These are phyloP conservation scores for Trichoderma sp. DNA, from an alignment of 2,329 filamentous ascomycete species.

Conservation along the genomic window DNA sequence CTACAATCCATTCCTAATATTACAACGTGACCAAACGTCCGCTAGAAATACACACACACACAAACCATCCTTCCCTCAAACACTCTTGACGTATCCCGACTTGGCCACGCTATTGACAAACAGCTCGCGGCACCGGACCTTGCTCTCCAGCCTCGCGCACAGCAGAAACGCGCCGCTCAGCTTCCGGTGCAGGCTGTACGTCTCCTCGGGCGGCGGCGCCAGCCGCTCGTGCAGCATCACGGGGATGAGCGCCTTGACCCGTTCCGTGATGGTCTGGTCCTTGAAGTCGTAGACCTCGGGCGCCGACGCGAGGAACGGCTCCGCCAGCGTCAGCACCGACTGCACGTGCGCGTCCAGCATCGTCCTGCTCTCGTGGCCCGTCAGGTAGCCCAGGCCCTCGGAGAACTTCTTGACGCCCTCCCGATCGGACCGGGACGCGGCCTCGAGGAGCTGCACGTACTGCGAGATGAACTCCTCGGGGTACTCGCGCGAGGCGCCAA, in stretches of 20 bases:
- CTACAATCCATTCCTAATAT: neutral
- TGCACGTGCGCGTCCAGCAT: slow-evolving; percentile 93
- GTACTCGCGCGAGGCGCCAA: slow-evolving; percentile 88
- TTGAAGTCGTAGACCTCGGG: slow-evolving; percentile 88
- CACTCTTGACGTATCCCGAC: slow-evolving; percentile 38
- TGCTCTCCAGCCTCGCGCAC: slow-evolving; percentile 82
- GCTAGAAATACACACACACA: slow-evolving; percentile 11
- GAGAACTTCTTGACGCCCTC: slow-evolving; percentile 67
- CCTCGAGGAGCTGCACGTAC: slow-evolving; percentile 79
- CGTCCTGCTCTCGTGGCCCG: slow-evolving; percentile 77
- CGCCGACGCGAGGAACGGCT: slow-evolving; percentile 78
- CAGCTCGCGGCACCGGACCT: slow-evolving; percentile 77
- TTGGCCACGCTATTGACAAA: slow-evolving; percentile 63
- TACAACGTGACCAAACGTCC: neutral
- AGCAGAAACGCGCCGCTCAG: slow-evolving; percentile 92
- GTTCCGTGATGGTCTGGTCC: slow-evolving; percentile 93
- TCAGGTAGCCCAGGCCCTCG: slow-evolving; percentile 83
- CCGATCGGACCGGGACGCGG: slow-evolving; percentile 73
- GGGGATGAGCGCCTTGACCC: slow-evolving; percentile 85
- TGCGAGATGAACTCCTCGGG: slow-evolving; percentile 75
- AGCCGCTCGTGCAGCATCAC: slow-evolving; percentile 89
- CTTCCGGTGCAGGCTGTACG: slow-evolving; percentile 93
- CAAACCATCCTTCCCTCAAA: neutral
- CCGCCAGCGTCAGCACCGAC: slow-evolving; percentile 85
- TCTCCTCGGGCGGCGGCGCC: slow-evolving; percentile 93